Conservation (phyloP, 202 grass and related monocot species). For the Elaeis oleifera region DNA sequence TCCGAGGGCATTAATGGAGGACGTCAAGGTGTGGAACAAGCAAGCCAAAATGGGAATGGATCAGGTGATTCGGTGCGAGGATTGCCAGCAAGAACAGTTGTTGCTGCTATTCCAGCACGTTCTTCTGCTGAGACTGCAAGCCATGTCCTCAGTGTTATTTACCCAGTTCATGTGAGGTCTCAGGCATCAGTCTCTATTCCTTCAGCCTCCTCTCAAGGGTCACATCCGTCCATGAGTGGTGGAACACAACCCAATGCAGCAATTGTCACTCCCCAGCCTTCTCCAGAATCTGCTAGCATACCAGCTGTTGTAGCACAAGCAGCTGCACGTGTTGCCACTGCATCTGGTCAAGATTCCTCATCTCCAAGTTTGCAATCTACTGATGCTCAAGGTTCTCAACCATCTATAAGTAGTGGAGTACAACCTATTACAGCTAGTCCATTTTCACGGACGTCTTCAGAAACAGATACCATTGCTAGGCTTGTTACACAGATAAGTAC, state of each 20-base stretch:
- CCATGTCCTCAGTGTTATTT: conserved; percentile 54
- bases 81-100: conserved; percentile 50
- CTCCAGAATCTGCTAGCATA: conserved; percentile 39
- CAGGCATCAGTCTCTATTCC: conserved; percentile 33
- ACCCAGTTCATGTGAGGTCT: conserved; percentile 64
- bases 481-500: conserved; percentile 13
- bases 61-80: conserved; percentile 40
- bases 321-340: conserved; percentile 39
- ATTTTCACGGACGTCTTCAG: conserved; percentile 2
- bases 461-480: neutral
- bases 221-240: conserved; percentile 16
- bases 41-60: conserved; percentile 30
- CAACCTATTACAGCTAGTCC: neutral
- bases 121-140: conserved; percentile 41
- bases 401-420: conserved; percentile 18
- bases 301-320: conserved; percentile 53
- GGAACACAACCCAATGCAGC: conserved; percentile 38
- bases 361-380: conserved; percentile 21
- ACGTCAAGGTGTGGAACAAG: conserved; percentile 41
- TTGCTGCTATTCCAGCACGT: conserved; percentile 51
- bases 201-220: conserved; percentile 33
- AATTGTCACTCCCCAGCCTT: conserved; percentile 34
- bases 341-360: conserved; percentile 28
- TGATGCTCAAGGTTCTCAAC: conserved; percentile 30
- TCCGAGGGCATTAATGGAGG: conserved; percentile 23